Percentiles rank a stretch among this genome's conserved stretches.
These are phyloP conservation scores for Ustilago tritici DNA, from an alignment of 1,284 basidiomycete genomes.

Conservation along the genomic window DNA sequence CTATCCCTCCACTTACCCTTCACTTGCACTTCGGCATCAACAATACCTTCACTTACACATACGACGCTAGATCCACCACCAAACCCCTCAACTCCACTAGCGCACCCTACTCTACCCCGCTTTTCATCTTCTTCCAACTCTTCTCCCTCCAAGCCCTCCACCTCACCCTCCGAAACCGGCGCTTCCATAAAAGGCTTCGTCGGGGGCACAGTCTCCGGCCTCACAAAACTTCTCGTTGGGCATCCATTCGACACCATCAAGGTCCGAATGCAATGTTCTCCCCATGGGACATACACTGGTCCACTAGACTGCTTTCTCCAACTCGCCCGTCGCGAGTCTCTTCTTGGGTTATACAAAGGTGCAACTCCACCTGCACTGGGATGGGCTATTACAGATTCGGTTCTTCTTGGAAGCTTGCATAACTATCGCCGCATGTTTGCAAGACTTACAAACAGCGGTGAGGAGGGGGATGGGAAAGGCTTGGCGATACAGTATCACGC, in stretches of 20 bases:
- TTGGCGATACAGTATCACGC: constrained; percentile 56
- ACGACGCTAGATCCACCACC: constrained; percentile 32
- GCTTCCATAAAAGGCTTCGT: constrained; percentile 68
- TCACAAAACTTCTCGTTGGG: constrained; percentile 71
- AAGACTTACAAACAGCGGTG: constrained; percentile 19
- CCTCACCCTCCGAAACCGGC: constrained; percentile 20
- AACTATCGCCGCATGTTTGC: constrained; percentile 53
- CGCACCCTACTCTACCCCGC: background rate
- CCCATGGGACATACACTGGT: constrained; percentile 78
- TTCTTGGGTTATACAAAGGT: constrained; percentile 72
- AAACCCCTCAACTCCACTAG: constrained; percentile 21
- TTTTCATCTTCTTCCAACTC: background rate
- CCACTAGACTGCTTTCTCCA: constrained; percentile 78
- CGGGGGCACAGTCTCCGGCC: constrained; percentile 69
- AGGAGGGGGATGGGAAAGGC: constrained; percentile 30
- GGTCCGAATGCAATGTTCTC: constrained; percentile 79
- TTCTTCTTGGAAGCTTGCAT: constrained; percentile 79
- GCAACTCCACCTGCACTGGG: constrained; percentile 78
- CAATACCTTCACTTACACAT: constrained; percentile 25
- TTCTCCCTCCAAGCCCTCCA: background rate
- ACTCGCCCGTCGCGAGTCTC: constrained; percentile 76
- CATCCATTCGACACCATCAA: constrained; percentile 78
- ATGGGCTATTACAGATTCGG: constrained; percentile 81
- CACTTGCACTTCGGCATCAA: constrained; percentile 1
- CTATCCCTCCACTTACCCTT: constrained; percentile 5